Base-by-base conservation (phyloP, 2,329 filamentous ascomycete genomes). In the Botryotinia narcissicola region DNA sequence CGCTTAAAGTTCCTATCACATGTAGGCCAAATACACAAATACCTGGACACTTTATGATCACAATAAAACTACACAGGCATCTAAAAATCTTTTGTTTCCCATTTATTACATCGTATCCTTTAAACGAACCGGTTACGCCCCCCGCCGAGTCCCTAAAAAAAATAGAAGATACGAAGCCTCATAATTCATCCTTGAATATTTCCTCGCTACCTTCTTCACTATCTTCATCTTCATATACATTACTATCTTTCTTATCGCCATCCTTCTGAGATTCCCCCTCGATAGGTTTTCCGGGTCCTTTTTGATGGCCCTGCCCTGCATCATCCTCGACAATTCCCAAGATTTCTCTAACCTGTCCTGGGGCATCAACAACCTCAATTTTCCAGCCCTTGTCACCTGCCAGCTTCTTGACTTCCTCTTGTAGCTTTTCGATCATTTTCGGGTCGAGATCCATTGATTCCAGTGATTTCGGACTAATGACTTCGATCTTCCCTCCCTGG, bases 321-420 rank as follows among this genome's bases (percentile, higher is more conserved):
- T 88, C 87, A 2, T 84, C 83, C 42, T 91, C 90, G 25, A 95
- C 87, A 60, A 93, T 88, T 0, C 91, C 93, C 62, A 91, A 85
- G 59, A 95, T 88, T 80, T 94, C 91, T 75, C 88, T 84, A 35
- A 87, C 86, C 7, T 81, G 80, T 7, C 86, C 83, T 1, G 91
- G 88, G 18, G 89, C 86, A 78, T 96, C 92, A 1, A 96, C 88
- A 22, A 96, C 86, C 81, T 96, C 93, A 74, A 97, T 84, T 78
- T 90, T 92, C 94, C 94, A 97, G 25, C 90, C 89, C 76, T 90
- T 88, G 12, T 91, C 89, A 4, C 90, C 88, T 0, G 93, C 93
- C 59, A 92, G 80, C 78, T 89, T 87, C 80, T 92, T 86, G 73
- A 97, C 82, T 79, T 93, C 85, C 75, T 90, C 86, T 78, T 88